phyloP scores from a whole-genome alignment of 352 stramenopile genomes.

The Globisporangium apiculatum region DNA sequence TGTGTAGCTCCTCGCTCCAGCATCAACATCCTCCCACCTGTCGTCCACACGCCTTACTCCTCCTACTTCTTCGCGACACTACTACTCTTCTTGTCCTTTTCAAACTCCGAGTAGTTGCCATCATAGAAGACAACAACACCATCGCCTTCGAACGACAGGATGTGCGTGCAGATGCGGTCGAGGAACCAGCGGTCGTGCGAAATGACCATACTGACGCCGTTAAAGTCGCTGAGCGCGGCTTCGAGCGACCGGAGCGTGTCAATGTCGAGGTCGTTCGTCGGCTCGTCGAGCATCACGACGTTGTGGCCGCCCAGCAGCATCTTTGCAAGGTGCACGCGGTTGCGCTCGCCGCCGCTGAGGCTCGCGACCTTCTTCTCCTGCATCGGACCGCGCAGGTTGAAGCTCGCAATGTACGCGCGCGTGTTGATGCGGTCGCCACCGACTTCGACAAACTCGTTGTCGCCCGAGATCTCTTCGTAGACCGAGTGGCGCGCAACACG shows the following conservation, averaged over 20 bases:
- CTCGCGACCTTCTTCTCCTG: slow-evolving; percentile 77
- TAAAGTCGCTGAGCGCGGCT: slow-evolving; percentile 78
- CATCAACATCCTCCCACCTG: background rate
- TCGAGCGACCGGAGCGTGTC: slow-evolving; percentile 86
- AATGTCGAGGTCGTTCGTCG: slow-evolving; percentile 84
- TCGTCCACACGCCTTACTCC: background rate
- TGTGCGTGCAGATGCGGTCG: slow-evolving; percentile 89
- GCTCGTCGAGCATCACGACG: slow-evolving; percentile 85
- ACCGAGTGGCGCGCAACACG: slow-evolving; percentile 53
- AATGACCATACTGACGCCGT: slow-evolving; percentile 93
- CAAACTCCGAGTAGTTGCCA: slow-evolving; percentile 85
- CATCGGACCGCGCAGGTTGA: slow-evolving; percentile 79
- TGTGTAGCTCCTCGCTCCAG: too few species aligned
- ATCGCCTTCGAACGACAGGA: slow-evolving; percentile 76
- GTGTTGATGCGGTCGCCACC: slow-evolving; percentile 76
- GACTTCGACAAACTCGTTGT: slow-evolving; percentile 81
- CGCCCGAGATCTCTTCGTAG: slow-evolving; percentile 82
- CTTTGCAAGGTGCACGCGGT: slow-evolving; percentile 82
- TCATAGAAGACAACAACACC: slow-evolving; percentile 76
- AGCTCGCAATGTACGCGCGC: slow-evolving; percentile 80
- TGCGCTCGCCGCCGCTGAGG: slow-evolving; percentile 77
- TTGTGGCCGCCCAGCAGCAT: slow-evolving; percentile 82
- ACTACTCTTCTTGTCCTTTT: slow-evolving; percentile 64
- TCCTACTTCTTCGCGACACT: slow-evolving; percentile 1
- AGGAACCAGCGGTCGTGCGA: slow-evolving; percentile 96